Conservation (phyloP, 1,139 yeast genomes). For the Diutina sp. region DNA sequence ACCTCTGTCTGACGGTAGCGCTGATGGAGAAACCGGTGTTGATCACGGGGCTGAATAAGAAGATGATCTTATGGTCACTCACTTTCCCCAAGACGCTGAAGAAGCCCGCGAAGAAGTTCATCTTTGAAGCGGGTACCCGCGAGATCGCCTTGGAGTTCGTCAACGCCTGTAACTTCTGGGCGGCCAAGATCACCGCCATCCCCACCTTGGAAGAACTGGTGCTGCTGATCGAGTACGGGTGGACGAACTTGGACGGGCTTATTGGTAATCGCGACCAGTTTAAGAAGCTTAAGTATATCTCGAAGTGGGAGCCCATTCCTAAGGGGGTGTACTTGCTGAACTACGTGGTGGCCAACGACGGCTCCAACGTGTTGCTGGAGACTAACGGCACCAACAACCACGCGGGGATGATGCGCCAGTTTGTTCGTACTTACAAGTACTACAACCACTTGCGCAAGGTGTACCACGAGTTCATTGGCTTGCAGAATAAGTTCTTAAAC, state of each 20-base stretch:
- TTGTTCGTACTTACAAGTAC: slow-evolving; percentile 30
- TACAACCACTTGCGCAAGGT: slow-evolving; percentile 27
- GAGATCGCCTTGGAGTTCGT: slow-evolving; percentile 64
- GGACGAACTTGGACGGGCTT: slow-evolving; percentile 42
- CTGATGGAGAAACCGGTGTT: slow-evolving; percentile 17
- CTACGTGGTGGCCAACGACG: slow-evolving; percentile 14
- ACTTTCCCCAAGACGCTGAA: slow-evolving; percentile 26
- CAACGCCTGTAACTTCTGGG: slow-evolving; percentile 82
- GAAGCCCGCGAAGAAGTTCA: slow-evolving; percentile 20
- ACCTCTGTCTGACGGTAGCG: slow-evolving; percentile 38
- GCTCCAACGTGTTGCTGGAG: slow-evolving; percentile 8
- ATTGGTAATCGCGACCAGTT: slow-evolving; percentile 17
- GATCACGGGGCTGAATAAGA: slow-evolving; percentile 6
- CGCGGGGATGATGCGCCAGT: slow-evolving; percentile 34
- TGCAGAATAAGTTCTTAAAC: slow-evolving; percentile 19
- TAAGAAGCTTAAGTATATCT: slow-evolving; percentile 22
- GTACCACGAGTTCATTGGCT: slow-evolving; percentile 21
- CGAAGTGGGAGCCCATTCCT: slow-evolving; percentile 30
- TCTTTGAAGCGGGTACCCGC: slow-evolving; percentile 49
- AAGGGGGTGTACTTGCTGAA: slow-evolving; percentile 30
- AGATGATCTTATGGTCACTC: slow-evolving; percentile 19
- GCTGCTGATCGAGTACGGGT: slow-evolving; percentile 72
- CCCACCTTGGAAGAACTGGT: slow-evolving; percentile 54
- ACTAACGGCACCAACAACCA: slow-evolving; percentile 14
- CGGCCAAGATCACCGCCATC: slow-evolving; percentile 69